Evolutionary conservation across 2,329 filamentous ascomycete genomes (phyloP), one percentile per base, ranked within the genome.

Genomic region (Simplicillium sp.): DNA sequence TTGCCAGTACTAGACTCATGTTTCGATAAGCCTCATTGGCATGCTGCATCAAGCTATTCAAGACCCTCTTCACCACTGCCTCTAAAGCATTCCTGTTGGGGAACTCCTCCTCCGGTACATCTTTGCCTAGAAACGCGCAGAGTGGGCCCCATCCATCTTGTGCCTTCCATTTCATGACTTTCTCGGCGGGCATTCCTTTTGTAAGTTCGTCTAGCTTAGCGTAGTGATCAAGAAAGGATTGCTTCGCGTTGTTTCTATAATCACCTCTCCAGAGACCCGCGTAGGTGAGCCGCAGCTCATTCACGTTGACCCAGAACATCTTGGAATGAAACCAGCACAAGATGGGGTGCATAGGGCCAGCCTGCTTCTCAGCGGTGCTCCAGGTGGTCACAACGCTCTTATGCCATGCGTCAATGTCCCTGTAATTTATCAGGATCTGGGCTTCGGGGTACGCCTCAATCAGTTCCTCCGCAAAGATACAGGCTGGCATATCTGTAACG

Each of bases 341-440:
- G 1, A 59, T 11, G 49, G 48, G 1, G 58, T 11, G 49, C 39
- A 41, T 7, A 36, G 34, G 2, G 0, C 14, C 39, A 20, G 36
- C 33, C 28, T 41, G 4, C 17, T 28, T 14, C 37, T 34, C 28
- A 37, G 39, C 15, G 34, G 44, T 29, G 54, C 29, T 28, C 4
- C 35, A 20, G 14, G 54, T 58, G 17, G 45, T 46, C 4, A 44
- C 43, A 25, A 54, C 39, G 38, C 59, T 62, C 35, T 48, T 42
- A 48, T 60, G 55, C 66, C 65, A 68, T 17, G 53, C 54, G n/a
- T 62, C 55, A 7, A 57, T 49, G 42, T 67, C 62, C 12, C 59
- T 50, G 20, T 62, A 64, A 41, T 53, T 51, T 39, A 65, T 58
- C 15, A 73, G 60, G 11, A 72, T 66, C 42, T 65, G 66, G 35